Evolutionary conservation across 1,284 basidiomycete species (phyloP).

Genomic region (Sporisorium iseilematis-ciliati): DNA sequence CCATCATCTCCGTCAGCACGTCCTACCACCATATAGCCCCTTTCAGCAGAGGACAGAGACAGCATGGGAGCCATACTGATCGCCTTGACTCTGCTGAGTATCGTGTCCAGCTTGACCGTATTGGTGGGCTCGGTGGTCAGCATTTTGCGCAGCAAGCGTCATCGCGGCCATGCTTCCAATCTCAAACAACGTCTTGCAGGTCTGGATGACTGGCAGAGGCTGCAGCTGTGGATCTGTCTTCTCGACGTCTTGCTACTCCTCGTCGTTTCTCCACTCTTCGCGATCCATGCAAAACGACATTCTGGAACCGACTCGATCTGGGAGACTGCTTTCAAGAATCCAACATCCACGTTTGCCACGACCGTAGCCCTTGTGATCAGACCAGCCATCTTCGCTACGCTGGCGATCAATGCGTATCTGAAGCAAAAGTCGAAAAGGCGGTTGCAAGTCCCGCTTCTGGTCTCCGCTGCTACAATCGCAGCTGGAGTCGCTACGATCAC

Average conservation of each 20-base stretch:
- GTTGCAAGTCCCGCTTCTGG: background rate
- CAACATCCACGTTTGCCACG: constrained; percentile 8
- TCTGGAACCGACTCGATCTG: background rate
- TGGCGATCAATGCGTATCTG: background rate
- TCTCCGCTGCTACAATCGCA: background rate
- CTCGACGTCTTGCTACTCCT: constrained; percentile 16
- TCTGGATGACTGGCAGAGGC: background rate
- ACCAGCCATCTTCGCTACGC: background rate
- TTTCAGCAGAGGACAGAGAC: background rate
- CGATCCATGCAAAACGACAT: background rate
- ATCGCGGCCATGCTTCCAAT: background rate
- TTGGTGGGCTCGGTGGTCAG: background rate
- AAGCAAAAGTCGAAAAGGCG: background rate
- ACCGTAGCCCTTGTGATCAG: constrained; percentile 1
- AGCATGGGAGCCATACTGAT: constrained; percentile 9
- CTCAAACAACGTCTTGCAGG: background rate
- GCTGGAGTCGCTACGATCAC: background rate
- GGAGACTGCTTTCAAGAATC: constrained; percentile 5
- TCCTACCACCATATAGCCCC: background rate
- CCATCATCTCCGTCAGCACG: constrained; percentile 2
- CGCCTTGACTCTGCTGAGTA: constrained; percentile 8
- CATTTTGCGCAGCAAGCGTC: background rate
- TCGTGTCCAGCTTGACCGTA: constrained; percentile 5
- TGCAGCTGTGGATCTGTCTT: constrained; percentile 6
- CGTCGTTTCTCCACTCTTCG: constrained; percentile 14